A percentile compares a stretch with the other conserved stretches of the same genome.
Evolutionary conservation across 768 basidiomycete species (phyloP).

Genomic region (Calocybe cyanea): DNA sequence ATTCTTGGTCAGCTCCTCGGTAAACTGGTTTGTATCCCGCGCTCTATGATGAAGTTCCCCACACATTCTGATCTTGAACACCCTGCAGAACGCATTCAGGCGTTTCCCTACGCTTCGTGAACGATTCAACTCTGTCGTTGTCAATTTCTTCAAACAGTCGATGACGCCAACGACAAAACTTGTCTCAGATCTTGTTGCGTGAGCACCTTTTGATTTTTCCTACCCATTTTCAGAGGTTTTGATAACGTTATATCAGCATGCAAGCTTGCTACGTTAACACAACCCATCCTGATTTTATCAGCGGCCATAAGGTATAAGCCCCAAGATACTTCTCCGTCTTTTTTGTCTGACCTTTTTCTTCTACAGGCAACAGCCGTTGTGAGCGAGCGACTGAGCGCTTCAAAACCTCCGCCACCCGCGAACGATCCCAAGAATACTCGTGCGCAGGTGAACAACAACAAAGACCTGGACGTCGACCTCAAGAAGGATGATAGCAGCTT

Average conservation of each 20-base stretch:
- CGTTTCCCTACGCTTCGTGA: conserved; percentile 96
- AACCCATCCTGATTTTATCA: conserved; percentile 97
- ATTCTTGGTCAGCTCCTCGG: conserved; percentile 88
- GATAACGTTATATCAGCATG: conserved; percentile 77
- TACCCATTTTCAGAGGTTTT: neutral
- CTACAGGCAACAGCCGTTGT: conserved; percentile 84
- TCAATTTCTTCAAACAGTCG: conserved; percentile 92
- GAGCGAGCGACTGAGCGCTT: conserved; percentile 75
- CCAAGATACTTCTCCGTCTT: conserved; percentile 4
- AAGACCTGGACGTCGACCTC: conserved; percentile 87
- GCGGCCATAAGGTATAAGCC: conserved; percentile 74
- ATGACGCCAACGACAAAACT: conserved; percentile 96
- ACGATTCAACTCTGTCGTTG: conserved; percentile 92
- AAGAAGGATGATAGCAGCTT: conserved; percentile 91
- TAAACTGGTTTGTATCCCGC: conserved; percentile 77
- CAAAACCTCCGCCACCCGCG: conserved; percentile 53
- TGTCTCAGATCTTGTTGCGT: conserved; percentile 90
- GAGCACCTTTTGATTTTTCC: conserved; percentile 23
- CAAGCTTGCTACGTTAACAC: conserved; percentile 99
- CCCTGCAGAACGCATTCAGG: conserved; percentile 83
- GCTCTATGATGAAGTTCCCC: neutral
- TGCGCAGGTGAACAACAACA: conserved; percentile 81
- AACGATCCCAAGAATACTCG: conserved; percentile 66
- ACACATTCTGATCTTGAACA: neutral
- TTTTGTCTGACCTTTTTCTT: neutral